These are phyloP conservation scores for Phyllosticta ampelicida DNA, from an alignment of 2,329 filamentous ascomycete species.

Conservation along the genomic window DNA sequence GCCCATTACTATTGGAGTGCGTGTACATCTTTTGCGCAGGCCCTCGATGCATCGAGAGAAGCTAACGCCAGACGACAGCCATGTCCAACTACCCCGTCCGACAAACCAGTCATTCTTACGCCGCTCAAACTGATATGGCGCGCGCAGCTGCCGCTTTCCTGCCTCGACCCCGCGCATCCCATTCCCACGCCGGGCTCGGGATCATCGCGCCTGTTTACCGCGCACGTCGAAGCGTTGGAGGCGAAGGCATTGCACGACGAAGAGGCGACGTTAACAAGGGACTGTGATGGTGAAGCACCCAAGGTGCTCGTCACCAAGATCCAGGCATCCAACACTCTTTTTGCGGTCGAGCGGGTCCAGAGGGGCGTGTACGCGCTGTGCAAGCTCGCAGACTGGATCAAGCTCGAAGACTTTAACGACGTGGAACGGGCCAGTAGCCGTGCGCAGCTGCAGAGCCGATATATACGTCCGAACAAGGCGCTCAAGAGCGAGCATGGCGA, in stretches of 20 bases:
- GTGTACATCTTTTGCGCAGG: background rate
- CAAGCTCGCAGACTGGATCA: conserved; percentile 56
- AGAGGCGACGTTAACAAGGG: background rate
- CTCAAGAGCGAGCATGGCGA: conserved; percentile 3
- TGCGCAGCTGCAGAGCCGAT: conserved; percentile 42
- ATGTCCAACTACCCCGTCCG: conserved; percentile 20
- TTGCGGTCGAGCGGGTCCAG: conserved; percentile 62
- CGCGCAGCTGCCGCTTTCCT: conserved; percentile 27
- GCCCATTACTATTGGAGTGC: conserved; percentile 8
- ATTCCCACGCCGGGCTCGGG: conserved; percentile 12
- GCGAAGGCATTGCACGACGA: conserved; percentile 10
- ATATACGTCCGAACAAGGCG: conserved; percentile 34
- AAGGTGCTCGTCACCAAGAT: conserved; percentile 26
- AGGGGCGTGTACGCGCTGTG: conserved; percentile 55
- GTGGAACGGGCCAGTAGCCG: conserved; percentile 14
- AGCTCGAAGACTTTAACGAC: conserved; percentile 30
- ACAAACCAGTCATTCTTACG: conserved; percentile 21
- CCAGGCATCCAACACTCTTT: conserved; percentile 55
- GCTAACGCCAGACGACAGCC: conserved; percentile 12
- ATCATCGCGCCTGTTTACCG: conserved; percentile 24
- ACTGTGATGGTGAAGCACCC: conserved; percentile 6
- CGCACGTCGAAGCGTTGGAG: conserved; percentile 24
- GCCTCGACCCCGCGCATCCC: conserved; percentile 22
- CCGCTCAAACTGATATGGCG: conserved; percentile 26
- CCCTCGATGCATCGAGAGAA: background rate